These are phyloP conservation scores for Neonectria hederae DNA, from an alignment of 2,329 filamentous ascomycete genomes.

Conservation along the genomic window DNA sequence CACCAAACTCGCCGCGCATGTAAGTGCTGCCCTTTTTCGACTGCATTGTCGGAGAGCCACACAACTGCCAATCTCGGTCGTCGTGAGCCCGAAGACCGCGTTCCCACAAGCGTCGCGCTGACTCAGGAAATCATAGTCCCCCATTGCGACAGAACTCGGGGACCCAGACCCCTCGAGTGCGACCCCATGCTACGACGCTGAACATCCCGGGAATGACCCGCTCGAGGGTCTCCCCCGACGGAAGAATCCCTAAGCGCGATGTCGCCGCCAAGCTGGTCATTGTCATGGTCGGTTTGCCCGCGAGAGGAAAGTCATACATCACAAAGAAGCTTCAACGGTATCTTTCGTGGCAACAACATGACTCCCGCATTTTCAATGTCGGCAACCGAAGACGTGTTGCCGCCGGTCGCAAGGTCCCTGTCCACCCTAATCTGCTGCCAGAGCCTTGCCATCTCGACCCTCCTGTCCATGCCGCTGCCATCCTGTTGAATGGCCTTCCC, in stretches of 20 bases:
- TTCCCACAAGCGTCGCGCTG: conserved; percentile 27
- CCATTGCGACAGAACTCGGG: conserved; percentile 79
- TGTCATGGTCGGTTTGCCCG: conserved; percentile 96
- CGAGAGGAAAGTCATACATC: conserved; percentile 97
- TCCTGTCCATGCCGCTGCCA: conserved; percentile 63
- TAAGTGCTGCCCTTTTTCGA: conserved; percentile 49
- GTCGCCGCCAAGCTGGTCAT: conserved; percentile 97
- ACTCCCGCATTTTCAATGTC: conserved; percentile 96
- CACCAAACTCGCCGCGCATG: conserved; percentile 67
- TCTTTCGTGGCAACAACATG: conserved; percentile 96
- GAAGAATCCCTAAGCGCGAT: conserved; percentile 91
- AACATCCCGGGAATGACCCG: conserved; percentile 97
- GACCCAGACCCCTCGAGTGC: conserved; percentile 78
- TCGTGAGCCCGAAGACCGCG: conserved; percentile 32
- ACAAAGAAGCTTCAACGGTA: conserved; percentile 98
- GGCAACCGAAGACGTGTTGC: conserved; percentile 88
- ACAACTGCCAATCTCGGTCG: conserved; percentile 35
- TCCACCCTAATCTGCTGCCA: conserved; percentile 45
- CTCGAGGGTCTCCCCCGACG: conserved; percentile 94
- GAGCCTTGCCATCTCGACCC: conserved; percentile 54
- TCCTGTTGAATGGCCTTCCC: conserved; percentile 64
- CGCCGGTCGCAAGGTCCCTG: conserved; percentile 64
- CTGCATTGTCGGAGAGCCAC: conserved; percentile 31
- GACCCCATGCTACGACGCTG: conserved; percentile 88
- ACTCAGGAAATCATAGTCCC: conserved; percentile 58